A percentile compares a stretch with the other conserved stretches of the same genome.
Conservation (phyloP, 1,284 basidiomycete genomes). For the Neotropicomus parvogracilis region DNA sequence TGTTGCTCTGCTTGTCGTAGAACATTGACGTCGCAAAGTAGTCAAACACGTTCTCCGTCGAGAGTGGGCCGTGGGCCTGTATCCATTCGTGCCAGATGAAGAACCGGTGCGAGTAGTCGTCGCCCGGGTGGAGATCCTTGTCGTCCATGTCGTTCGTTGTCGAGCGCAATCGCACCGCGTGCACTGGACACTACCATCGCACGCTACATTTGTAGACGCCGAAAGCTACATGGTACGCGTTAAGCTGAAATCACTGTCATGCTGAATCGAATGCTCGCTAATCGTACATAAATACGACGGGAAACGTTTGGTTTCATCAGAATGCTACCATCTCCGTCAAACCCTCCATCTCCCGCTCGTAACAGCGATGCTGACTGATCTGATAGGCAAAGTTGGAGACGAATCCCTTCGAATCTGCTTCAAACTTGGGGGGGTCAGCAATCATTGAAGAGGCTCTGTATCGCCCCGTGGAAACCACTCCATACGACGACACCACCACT, state of each 20-base stretch:
- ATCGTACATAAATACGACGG: too few relatives aligned
- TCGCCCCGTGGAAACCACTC: conserved; percentile 56
- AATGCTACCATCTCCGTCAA: conserved; percentile 54
- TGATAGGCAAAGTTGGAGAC: conserved; percentile 56
- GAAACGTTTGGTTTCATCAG: conserved; percentile 31
- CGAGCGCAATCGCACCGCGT: too few relatives aligned
- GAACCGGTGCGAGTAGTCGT: conserved; percentile 75
- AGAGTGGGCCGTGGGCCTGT: conserved; percentile 69
- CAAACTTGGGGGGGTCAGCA: conserved; percentile 44
- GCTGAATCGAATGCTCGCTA: too few relatives aligned
- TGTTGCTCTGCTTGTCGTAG: conserved; percentile 87
- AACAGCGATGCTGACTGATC: conserved; percentile 63
- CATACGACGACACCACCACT: conserved; percentile 51
- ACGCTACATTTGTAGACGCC: too few relatives aligned
- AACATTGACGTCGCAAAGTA: conserved; percentile 86
- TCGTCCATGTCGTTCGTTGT: conserved; percentile 51
- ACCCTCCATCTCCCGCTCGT: conserved; percentile 56
- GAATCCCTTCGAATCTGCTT: conserved; percentile 48
- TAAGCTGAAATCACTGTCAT: too few relatives aligned
- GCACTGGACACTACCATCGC: too few relatives aligned
- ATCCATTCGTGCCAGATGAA: conserved; percentile 89
- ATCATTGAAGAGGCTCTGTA: conserved; percentile 41
- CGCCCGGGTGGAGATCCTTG: conserved; percentile 69
- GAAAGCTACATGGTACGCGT: too few relatives aligned
- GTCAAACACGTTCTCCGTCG: conserved; percentile 73